Percentiles rank a stretch among this genome's conserved stretches.
Evolutionary conservation across 2,329 filamentous ascomycete species (phyloP).

Genomic region (Colletotrichum orbiculare): DNA sequence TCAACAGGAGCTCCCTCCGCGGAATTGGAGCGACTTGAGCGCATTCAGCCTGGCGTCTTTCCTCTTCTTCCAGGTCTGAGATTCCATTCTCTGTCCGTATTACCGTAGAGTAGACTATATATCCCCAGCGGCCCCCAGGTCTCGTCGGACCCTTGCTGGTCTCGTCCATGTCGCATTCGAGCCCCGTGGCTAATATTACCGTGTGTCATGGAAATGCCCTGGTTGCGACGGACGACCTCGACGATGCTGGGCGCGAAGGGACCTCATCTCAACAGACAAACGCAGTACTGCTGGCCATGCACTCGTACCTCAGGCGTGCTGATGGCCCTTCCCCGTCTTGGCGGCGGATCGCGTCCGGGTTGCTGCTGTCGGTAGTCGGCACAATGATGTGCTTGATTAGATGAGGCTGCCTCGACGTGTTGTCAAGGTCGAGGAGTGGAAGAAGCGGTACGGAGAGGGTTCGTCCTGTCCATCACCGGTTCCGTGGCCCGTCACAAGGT

Average conservation of each 20-base stretch:
- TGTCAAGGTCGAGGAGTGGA: background rate
- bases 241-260: too few species aligned
- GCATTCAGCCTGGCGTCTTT: constrained; percentile 17
- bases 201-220: constrained; percentile 24
- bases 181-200: constrained; percentile 11
- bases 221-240: background rate
- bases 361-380: constrained; percentile 12
- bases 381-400: background rate
- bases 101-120: background rate
- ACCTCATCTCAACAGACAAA: too few species aligned
- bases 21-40: constrained; percentile 7
- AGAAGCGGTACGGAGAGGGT: background rate
- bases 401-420: background rate
- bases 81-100: background rate
- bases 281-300: too few species aligned
- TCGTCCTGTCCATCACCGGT: constrained; percentile 5
- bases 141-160: constrained; percentile 2
- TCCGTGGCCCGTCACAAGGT: constrained; percentile 1
- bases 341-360: constrained; percentile 10
- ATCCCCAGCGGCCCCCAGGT: background rate
- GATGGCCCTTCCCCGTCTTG: constrained; percentile 24
- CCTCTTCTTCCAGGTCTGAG: constrained; percentile 1
- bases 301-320: background rate
- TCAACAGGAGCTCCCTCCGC: constrained; percentile 1
- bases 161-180: constrained; percentile 15